phyloP scores from a whole-genome alignment of 305 asterid species.

The Rubia tinctorum region DNA sequence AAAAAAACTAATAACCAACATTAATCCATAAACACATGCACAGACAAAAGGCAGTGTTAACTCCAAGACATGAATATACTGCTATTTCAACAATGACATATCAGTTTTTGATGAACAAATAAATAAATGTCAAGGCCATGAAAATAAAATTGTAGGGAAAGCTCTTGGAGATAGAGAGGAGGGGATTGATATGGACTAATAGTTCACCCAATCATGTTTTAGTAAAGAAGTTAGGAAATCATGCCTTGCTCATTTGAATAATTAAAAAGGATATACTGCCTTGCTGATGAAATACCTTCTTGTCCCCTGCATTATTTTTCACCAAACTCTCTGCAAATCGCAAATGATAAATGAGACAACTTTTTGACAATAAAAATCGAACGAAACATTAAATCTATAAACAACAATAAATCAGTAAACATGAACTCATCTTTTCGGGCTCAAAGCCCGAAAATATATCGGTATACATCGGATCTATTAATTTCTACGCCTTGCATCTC shows the following conservation, averaged over 20 bases:
- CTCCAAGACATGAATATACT: background rate
- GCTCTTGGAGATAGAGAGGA: background rate
- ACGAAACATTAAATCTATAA: too few species aligned
- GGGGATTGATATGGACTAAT: background rate
- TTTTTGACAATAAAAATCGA: too few species aligned
- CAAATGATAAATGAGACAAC: too few species aligned
- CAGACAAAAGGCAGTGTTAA: background rate
- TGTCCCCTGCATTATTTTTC: too few species aligned
- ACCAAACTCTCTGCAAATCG: too few species aligned
- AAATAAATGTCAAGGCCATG: background rate
- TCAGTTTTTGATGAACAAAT: background rate
- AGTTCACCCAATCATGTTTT: background rate
- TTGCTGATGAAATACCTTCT: constrained; percentile 70
- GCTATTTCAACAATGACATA: background rate
- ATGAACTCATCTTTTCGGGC: too few species aligned
- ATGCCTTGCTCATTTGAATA: background rate
- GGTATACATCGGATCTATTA: too few species aligned
- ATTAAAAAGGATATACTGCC: constrained; percentile 36
- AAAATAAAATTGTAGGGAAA: background rate
- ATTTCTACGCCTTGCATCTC: too few species aligned
- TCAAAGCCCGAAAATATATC: too few species aligned
- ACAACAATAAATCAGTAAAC: too few species aligned
- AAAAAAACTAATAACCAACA: too few species aligned
- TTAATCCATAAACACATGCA: too few species aligned
- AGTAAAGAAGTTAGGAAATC: background rate